Percentiles rank a stretch among this genome's conserved stretches.
Conservation (phyloP, 306 rosid species). For the Castanospermum australe region DNA sequence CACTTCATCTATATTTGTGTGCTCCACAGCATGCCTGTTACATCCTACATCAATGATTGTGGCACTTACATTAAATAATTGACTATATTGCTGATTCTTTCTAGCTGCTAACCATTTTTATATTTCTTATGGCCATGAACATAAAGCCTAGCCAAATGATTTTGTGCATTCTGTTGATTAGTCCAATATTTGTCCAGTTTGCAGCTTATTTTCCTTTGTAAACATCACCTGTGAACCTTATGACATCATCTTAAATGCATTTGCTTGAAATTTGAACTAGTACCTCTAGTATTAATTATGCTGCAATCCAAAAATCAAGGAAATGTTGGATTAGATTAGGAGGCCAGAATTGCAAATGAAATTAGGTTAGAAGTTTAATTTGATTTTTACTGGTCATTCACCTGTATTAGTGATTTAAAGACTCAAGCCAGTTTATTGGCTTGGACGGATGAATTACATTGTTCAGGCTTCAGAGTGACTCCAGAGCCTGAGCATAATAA, state of each 20-base stretch:
- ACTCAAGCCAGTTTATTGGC: neutral
- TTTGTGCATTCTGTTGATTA: neutral
- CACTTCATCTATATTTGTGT: too few species aligned
- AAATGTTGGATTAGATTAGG: neutral
- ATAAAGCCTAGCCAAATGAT: neutral
- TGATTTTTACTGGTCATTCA: neutral
- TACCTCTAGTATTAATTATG: neutral
- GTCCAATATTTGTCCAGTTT: neutral
- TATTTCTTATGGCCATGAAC: neutral
- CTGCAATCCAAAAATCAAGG: neutral
- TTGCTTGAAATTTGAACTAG: neutral
- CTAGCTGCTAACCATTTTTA: neutral
- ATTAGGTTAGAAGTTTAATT: neutral
- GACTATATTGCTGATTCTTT: neutral
- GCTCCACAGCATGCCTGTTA: too few species aligned
- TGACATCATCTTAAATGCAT: neutral
- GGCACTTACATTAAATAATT: neutral
- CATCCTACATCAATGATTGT: too few species aligned
- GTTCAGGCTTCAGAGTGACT: neutral
- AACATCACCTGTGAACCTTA: neutral
- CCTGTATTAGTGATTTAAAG: neutral
- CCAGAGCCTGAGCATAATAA: too few species aligned
- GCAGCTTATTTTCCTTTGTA: neutral
- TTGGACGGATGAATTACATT: neutral
- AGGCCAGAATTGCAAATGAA: neutral